phyloP scores from a whole-genome alignment of 2,329 filamentous ascomycete species.

The Stromatinia cepivora region DNA sequence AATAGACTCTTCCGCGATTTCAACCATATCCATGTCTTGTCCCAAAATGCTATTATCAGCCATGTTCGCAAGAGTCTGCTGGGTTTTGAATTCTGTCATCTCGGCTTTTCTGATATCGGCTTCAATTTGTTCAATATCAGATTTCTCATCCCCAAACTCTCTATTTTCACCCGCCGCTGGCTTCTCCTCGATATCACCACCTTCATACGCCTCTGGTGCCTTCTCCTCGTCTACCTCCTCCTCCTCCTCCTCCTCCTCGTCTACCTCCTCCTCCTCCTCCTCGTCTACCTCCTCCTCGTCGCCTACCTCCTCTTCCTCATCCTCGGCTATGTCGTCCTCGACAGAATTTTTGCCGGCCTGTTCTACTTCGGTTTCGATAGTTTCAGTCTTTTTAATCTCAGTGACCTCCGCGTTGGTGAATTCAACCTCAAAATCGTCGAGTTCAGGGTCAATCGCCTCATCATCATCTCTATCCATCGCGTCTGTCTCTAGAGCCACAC shows the following conservation, averaged over 20 bases:
- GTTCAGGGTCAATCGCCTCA: neutral
- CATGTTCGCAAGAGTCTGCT: neutral
- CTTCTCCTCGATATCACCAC: neutral
- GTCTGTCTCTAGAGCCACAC: neutral
- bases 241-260: neutral
- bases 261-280: neutral
- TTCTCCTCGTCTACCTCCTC: neutral
- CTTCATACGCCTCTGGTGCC: neutral
- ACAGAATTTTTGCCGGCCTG: neutral
- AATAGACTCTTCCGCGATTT: neutral
- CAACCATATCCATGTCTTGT: neutral
- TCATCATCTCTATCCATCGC: neutral
- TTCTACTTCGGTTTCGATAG: slow-evolving; percentile 1
- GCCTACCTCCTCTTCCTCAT: neutral
- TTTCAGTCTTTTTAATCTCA: neutral
- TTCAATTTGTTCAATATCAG: slow-evolving; percentile 11
- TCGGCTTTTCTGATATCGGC: slow-evolving; percentile 4
- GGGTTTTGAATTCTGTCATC: slow-evolving; percentile 15
- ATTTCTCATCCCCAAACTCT: neutral
- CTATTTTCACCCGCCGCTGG: neutral
- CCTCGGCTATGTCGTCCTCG: neutral
- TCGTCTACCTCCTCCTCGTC: neutral
- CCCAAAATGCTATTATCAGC: neutral
- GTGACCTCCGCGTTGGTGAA: neutral
- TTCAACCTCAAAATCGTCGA: slow-evolving; percentile 6